Base-by-base conservation (phyloP, 139 green algal species). In the Volvox africanus region DNA sequence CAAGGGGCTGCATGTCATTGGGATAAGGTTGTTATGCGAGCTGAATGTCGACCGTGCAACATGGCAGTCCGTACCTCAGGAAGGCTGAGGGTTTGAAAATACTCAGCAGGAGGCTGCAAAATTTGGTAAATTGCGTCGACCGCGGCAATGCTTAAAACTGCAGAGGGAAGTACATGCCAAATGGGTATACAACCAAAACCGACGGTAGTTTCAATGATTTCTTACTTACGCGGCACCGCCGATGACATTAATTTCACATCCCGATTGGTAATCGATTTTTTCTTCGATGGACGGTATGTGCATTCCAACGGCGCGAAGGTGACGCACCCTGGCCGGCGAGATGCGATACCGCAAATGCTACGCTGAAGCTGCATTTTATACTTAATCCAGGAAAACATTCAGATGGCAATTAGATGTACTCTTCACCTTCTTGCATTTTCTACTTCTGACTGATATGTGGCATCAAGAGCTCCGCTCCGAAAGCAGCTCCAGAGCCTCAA, bases 61-160 rank as follows among this genome's bases (percentile, higher is more conserved):
- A 36, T 2, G 16, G 71, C 65, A 73, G 71, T 20, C 28, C 30
- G 30, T 81, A 71, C 86, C 14, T 93, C 88, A 14, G 94, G 92
- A 50, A 96, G 93, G 36, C 30, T 71, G 9, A 97, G 90, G n/a
- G 92, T 93, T 73, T 33, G 67, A 77, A 97, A 95, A 87, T 95
- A 95, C 14, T 92, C 92, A 16, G 93, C 95, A 44, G 83, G 76
- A 67, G 93, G 94, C 26, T 89, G 44, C 68, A 96, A 86, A 6
- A 78, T 61, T 24, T 62, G 14, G 69, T 89, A 89, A 24, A 92
- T 55, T 19, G 22, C 36, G 14, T 87, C 88, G 13, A 62, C 87
- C 14, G 78, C 88, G 20, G 88, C 78, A 13, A 91, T 24, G 24
- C 33, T 61, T 62, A 75, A 71, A 0, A 91, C 88, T 91, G 88